Base-by-base conservation (phyloP, 305 asterid genomes). In the Monarda citriodora region DNA sequence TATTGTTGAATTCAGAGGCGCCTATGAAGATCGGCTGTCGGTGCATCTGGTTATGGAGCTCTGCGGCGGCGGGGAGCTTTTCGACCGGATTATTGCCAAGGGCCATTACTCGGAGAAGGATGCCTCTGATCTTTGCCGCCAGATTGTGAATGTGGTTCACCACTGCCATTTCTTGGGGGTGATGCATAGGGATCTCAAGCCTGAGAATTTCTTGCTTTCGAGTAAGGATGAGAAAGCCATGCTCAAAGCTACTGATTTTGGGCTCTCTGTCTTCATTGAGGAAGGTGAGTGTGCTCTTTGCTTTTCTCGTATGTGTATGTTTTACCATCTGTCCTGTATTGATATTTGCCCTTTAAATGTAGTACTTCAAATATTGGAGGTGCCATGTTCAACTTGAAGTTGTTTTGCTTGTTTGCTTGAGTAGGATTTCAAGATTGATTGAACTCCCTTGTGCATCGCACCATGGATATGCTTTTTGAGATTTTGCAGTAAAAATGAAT, bases 111-210 rank as follows among this genome's bases (percentile, higher is more conserved):
- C 91, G 11, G 87, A 83, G 69, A 75, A 72, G 48, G 84, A 71
- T 49, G 91, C 87, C 16, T 69, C 91, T 57, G 81, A 78, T 20
- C 74, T 83, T 38, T 75, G 86, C 71, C 77, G 85, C 72, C 91
- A 83, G 83, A 78, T 83, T 58, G 83, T 83, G 37, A 83, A 75
- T 83, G 91, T 80, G 56, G 87, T 83, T 16, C 79, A 80, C 59
- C 83, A 80, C 69, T 83, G 91, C 65, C 91, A 83, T 67, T 83
- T 83, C 47, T 63, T 80, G 80, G 87, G 87, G 58, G 89, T 82
- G 66, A 77, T 82, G 79, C 88, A 82, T 69, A 82, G 88, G 69
- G 88, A 82, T 79, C 79, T 83, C 38, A 83, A 83, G 76, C 85
- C 87, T 3, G 91, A 83, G 78, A 83, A 83, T 70, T 83, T 83